Evolutionary conservation across 2,329 filamentous ascomycete species (phyloP).

Genomic region (Rachicladosporium sp.): DNA sequence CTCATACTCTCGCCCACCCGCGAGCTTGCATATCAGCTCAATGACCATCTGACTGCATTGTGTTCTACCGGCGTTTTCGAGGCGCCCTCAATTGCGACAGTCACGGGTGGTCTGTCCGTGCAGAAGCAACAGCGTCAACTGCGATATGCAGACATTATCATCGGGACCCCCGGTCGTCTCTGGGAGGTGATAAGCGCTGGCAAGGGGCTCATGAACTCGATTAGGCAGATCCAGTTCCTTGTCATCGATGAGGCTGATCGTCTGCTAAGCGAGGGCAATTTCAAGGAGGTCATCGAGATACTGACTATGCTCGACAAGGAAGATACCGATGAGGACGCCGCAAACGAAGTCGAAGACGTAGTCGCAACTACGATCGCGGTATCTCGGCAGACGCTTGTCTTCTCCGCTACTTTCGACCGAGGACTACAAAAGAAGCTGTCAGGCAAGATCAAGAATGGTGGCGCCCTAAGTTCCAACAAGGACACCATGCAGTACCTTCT

Average conservation of each 20-base stretch:
- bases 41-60: slow-evolving; percentile 66
- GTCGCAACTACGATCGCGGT: too few species aligned
- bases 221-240: slow-evolving; percentile 66
- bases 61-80: slow-evolving; percentile 54
- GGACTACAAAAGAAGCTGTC: slow-evolving; percentile 81
- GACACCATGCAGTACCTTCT: slow-evolving; percentile 89
- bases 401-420: slow-evolving; percentile 92
- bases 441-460: slow-evolving; percentile 50
- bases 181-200: slow-evolving; percentile 87
- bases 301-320: slow-evolving; percentile 49
- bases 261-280: slow-evolving; percentile 81
- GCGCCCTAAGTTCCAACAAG: slow-evolving; percentile 54
- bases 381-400: slow-evolving; percentile 72
- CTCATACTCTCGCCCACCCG: slow-evolving; percentile 82
- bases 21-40: slow-evolving; percentile 86
- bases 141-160: slow-evolving; percentile 75
- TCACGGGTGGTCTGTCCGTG: slow-evolving; percentile 87
- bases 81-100: slow-evolving; percentile 54
- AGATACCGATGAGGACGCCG: too few species aligned
- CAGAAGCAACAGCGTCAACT: slow-evolving; percentile 86
- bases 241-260: slow-evolving; percentile 93
- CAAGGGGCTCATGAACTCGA: slow-evolving; percentile 52
- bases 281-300: slow-evolving; percentile 87
- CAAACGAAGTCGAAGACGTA: too few species aligned
- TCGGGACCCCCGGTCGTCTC: slow-evolving; percentile 67